Percentiles rank a stretch among this genome's conserved stretches.
phyloP scores from a whole-genome alignment of 305 asterid species.

The Fraxinus nigra region DNA sequence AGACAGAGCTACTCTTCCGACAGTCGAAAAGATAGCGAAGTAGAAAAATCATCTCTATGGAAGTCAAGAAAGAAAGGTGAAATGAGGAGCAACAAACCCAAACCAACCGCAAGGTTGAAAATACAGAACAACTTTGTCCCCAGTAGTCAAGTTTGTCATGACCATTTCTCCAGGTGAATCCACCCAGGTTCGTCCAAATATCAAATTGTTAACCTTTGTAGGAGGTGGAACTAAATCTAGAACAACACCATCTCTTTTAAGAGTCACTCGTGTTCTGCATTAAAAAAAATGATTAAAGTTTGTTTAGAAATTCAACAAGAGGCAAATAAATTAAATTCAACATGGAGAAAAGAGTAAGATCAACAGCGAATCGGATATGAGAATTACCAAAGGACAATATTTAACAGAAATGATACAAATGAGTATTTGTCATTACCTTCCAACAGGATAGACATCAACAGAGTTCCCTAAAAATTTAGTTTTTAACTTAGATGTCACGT shows the following conservation, averaged over 20 bases:
- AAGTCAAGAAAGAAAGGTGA: not conserved
- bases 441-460: slow-evolving; percentile 79
- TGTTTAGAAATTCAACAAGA: not conserved
- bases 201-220: slow-evolving; percentile 86
- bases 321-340: not conserved
- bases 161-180: slow-evolving; percentile 98
- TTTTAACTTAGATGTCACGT: slow-evolving; percentile 71
- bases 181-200: slow-evolving; percentile 97
- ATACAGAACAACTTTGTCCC: slow-evolving; percentile 90
- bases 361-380: not conserved
- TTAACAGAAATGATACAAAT: not conserved
- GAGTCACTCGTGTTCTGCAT: slow-evolving; percentile 85
- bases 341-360: not conserved
- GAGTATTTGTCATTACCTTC: slow-evolving; percentile 46
- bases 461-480: slow-evolving; percentile 81
- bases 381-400: not conserved
- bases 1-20: not conserved
- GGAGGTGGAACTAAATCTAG: slow-evolving; percentile 97
- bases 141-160: slow-evolving; percentile 84
- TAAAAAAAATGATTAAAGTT: slow-evolving; percentile 5
- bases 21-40: not conserved
- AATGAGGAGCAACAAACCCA: slow-evolving; percentile 56
- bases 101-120: slow-evolving; percentile 99
- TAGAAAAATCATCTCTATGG: not conserved
- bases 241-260: slow-evolving; percentile 72